Conservation (phyloP, 1,284 basidiomycete species). For the Trichosporon sp. region DNA sequence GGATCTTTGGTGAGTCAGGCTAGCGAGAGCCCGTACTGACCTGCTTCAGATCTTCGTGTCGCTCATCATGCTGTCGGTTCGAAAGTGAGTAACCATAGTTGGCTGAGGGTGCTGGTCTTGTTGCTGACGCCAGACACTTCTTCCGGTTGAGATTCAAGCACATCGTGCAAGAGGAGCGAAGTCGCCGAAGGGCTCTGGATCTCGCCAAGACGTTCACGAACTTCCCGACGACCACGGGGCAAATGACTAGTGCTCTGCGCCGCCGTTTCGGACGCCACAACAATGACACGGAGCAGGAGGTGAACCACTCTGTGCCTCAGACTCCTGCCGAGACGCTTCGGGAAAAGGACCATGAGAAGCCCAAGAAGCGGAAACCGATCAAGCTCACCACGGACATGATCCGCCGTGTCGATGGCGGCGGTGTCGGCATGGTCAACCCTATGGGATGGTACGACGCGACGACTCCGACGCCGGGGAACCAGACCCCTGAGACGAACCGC, state of each 20-base stretch:
- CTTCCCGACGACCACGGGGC: conserved; percentile 20
- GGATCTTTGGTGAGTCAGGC: conserved; percentile 41
- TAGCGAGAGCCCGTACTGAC: background rate
- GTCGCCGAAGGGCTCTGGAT: conserved; percentile 21
- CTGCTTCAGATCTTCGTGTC: conserved; percentile 41
- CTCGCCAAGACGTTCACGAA: conserved; percentile 32
- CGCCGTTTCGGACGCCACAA: conserved; percentile 25
- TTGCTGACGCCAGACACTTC: conserved; percentile 55
- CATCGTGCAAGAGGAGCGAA: conserved; percentile 54
- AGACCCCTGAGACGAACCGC: background rate
- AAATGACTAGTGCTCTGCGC: conserved; percentile 18
- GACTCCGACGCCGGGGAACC: conserved; percentile 3
- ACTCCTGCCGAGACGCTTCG: background rate
- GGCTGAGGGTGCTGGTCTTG: no score
- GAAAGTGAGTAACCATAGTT: conserved; percentile 23
- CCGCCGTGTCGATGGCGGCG: conserved; percentile 64
- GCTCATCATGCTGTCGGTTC: conserved; percentile 47
- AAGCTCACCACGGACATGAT: conserved; percentile 76
- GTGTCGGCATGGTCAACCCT: conserved; percentile 74
- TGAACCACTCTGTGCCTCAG: background rate
- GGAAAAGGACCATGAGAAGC: background rate
- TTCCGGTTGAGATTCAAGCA: conserved; percentile 68
- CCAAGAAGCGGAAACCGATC: conserved; percentile 38
- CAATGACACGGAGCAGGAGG: background rate
- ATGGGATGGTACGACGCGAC: conserved; percentile 54